Evolutionary conservation across 2,329 filamentous ascomycete species (phyloP).

Genomic region (Phyllosticta citribraziliensis): DNA sequence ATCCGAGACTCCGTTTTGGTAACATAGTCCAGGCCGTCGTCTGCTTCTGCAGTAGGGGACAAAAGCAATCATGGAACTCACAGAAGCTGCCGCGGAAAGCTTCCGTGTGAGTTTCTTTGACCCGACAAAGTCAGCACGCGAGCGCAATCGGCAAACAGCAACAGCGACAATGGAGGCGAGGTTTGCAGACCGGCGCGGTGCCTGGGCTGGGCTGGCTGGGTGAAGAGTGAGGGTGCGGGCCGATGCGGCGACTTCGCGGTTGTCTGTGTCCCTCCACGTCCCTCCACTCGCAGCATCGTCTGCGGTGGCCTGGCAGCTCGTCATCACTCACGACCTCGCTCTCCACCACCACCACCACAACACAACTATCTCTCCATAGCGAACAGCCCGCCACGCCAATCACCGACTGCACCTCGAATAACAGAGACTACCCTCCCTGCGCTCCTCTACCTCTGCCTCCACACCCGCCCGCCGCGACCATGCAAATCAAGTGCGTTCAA

Average conservation of each 20-base stretch:
- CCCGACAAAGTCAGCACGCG: background rate
- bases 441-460: background rate
- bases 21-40: background rate
- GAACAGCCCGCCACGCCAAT: background rate
- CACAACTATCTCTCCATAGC: background rate
- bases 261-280: background rate
- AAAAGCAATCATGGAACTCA: background rate
- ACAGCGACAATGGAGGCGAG: background rate
- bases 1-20: background rate
- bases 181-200: background rate
- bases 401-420: background rate
- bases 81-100: background rate
- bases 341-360: background rate
- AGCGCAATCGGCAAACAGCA: background rate
- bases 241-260: background rate
- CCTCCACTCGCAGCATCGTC: too few relatives aligned
- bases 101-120: background rate
- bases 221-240: background rate
- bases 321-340: background rate
- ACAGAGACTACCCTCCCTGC: background rate
- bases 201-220: background rate
- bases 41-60: background rate
- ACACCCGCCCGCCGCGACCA: constrained; percentile 4
- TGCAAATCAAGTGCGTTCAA: constrained; percentile 23
- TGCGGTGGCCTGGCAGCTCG: background rate